Conservation (phyloP, 345 rosid species). For the Salix udensis region DNA sequence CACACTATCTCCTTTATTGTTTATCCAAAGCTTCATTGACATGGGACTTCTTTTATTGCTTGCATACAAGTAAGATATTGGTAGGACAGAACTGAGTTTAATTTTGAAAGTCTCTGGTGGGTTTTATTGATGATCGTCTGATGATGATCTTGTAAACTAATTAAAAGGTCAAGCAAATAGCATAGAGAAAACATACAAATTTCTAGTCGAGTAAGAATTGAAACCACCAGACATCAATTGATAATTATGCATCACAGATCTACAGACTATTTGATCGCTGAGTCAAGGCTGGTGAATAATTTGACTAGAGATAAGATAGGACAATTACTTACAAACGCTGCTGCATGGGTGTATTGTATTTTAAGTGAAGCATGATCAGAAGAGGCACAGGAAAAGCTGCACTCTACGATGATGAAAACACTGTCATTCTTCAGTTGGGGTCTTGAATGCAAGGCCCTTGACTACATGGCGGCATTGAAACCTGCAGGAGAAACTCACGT, state of each 20-base stretch:
- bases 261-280: not conserved
- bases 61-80: not conserved
- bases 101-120: not conserved
- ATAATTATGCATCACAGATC: too few relatives aligned
- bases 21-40: not conserved
- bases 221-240: not conserved
- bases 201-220: not conserved
- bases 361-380: not conserved
- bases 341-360: not conserved
- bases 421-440: constrained; percentile 53
- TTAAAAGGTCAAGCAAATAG: not conserved
- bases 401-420: not conserved
- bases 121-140: not conserved
- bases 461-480: constrained; percentile 79
- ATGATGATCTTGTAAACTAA: not conserved
- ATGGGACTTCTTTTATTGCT: not conserved
- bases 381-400: not conserved
- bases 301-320: not conserved
- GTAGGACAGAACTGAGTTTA: not conserved
- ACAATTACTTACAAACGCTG: not conserved
- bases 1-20: not conserved
- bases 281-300: too few relatives aligned
- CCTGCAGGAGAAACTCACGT: constrained; percentile 36
- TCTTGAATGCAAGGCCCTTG: constrained; percentile 58
- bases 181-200: not conserved